A percentile compares a stretch with the other conserved stretches of the same genome.
phyloP scores from a whole-genome alignment of 768 basidiomycete species.

The Kwoniella pini region DNA sequence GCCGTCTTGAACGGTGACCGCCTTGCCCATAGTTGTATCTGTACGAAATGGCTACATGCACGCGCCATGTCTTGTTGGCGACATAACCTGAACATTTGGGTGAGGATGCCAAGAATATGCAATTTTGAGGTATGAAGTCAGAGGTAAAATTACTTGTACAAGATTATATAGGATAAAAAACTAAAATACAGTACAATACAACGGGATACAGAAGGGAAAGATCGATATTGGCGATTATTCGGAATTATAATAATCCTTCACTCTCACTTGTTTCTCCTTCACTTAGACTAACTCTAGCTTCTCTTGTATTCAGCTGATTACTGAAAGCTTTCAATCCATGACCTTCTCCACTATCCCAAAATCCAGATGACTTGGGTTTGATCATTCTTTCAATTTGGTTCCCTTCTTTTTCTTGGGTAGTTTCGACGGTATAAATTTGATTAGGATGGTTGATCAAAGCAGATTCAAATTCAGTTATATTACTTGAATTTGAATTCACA shows the following conservation, averaged over 20 bases:
- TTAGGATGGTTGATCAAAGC: background rate
- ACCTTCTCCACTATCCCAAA: background rate
- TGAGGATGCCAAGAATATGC: background rate
- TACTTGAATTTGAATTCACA: background rate
- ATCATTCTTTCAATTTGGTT: background rate
- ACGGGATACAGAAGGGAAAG: no score
- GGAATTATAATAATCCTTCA: constrained; percentile 26
- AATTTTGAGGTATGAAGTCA: no score
- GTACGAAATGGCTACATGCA: no score
- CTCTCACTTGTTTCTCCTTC: constrained; percentile 26
- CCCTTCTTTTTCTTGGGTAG: background rate
- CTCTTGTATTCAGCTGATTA: background rate
- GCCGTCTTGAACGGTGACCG: no score
- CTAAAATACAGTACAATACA: no score
- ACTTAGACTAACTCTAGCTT: constrained; percentile 6
- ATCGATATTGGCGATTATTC: no score
- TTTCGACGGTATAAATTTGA: background rate
- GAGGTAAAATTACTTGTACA: no score
- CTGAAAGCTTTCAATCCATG: background rate
- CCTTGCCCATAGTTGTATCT: no score
- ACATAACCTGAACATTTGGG: no score
- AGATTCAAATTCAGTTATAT: background rate
- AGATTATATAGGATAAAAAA: no score
- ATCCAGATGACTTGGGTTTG: background rate
- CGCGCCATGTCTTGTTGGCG: no score